Evolutionary conservation across 129 eudicot genomes (phyloP), one percentile per base, ranked within the genome.

Genomic region (Saposhnikovia divaricata): DNA sequence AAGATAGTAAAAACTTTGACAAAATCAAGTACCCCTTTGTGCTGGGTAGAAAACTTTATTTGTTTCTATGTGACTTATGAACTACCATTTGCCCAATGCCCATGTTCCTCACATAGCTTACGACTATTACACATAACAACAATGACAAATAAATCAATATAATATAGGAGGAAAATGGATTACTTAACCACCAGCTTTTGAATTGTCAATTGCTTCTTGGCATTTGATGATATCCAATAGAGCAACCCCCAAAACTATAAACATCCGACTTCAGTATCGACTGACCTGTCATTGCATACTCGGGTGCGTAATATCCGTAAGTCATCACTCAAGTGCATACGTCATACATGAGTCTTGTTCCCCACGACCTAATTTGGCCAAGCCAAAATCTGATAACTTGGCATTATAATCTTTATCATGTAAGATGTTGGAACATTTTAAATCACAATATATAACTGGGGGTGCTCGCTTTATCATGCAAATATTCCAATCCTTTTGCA

Each of bases 401-500:
- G 90, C 88, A 79, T 91, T 84, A 46, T 87, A n/a, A 88, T 77
- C 85, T 81, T 91, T 90, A 75, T 91, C 91, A 4, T 89, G 88
- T 63, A 91, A 86, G 75, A 91, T 91, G 76, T 91, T 91, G 42
- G 96, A 91, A 78, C 93, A 91, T 78, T 91, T 91, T 75, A 89
- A 81, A 81, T 91, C 93, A 65, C 93, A 91, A 61, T 91, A 91
- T 7, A 91, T 91, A 71, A 91, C 96, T 43, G 96, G 96, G 38
- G 96, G 93, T 38, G 73, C 85, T 91, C 5, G 96, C 96, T 89
- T 89, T 87, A 66, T 87, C 93, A 18, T 91, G 96, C 77, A 91
- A 76, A 82, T 91, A 91, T 71, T 89, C 96, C 88, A 89, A 81
- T 75, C 96, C 93, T 81, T 89, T 91, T 79, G 96, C 96, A 34